Percentiles rank a stretch among this genome's conserved stretches.
Conservation (phyloP, 441 rosid genomes). For the Theobroma grandiflorum region DNA sequence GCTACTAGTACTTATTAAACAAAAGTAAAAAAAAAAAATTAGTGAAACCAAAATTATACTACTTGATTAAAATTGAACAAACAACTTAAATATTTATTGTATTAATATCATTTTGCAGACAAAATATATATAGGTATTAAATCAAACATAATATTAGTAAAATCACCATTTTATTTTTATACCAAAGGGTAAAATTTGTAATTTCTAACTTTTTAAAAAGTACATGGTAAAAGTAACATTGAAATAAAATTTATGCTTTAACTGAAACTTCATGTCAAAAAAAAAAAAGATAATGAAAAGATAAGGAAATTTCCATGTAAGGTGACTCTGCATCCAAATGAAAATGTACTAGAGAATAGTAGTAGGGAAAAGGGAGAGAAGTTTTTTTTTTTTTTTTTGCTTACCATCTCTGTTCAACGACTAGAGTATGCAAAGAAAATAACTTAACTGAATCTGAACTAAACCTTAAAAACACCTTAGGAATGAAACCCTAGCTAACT, state of each 20-base stretch:
- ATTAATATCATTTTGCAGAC: not conserved
- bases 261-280: not conserved
- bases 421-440: not conserved
- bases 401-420: constrained; percentile 6
- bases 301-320: constrained; percentile 11
- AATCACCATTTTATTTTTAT: not conserved
- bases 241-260: not conserved
- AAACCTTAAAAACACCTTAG: constrained; percentile 2
- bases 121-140: not conserved
- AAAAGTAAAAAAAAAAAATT: too few relatives aligned
- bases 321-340: not conserved
- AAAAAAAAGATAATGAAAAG: not conserved
- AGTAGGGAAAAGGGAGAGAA: not conserved
- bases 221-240: not conserved
- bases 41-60: not conserved
- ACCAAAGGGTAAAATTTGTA: not conserved
- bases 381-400: not conserved
- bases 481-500: constrained; percentile 27
- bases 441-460: constrained; percentile 2
- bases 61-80: not conserved
- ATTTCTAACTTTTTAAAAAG: not conserved
- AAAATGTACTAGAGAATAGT: not conserved
- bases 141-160: not conserved
- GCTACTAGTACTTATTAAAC: too few relatives aligned
- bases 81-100: not conserved